Evolutionary conservation across 2,329 filamentous ascomycete genomes (phyloP).

Genomic region (Pseudogymnoascus sp.): DNA sequence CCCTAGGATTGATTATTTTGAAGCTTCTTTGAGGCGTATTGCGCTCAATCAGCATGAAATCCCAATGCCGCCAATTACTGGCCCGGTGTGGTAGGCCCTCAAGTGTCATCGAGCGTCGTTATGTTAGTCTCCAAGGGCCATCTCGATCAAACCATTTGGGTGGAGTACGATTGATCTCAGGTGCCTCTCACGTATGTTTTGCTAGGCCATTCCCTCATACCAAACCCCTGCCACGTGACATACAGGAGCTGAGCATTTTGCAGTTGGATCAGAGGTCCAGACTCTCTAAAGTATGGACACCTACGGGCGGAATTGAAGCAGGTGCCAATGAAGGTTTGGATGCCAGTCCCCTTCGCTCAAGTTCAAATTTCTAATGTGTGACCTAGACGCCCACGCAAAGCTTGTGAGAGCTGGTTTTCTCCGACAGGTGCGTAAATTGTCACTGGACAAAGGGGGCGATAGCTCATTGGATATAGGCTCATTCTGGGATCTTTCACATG

Average conservation of each 20-base stretch:
- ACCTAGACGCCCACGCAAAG: conserved; percentile 56
- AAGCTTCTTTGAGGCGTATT: not conserved
- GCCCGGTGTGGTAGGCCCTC: not conserved
- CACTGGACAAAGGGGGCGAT: not conserved
- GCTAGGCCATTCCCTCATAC: not conserved
- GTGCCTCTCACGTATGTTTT: not conserved
- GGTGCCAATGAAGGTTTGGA: conserved; percentile 46
- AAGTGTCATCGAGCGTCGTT: not conserved
- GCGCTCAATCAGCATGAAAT: not conserved
- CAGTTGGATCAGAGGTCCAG: conserved; percentile 51
- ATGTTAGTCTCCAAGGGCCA: not conserved
- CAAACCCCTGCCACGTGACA: conserved; percentile 11
- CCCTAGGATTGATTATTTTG: not conserved
- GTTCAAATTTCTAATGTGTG: not conserved
- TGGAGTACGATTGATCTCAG: not conserved
- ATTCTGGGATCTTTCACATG: conserved; percentile 87
- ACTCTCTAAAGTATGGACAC: conserved; percentile 72
- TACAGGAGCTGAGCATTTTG: conserved; percentile 7
- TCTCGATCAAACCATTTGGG: not conserved
- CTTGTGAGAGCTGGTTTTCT: conserved; percentile 66
- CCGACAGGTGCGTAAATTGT: conserved; percentile 51
- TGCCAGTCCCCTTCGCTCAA: not conserved
- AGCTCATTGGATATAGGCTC: conserved; percentile 46
- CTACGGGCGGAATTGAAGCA: conserved; percentile 61
- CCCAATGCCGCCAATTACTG: not conserved